Conservation (phyloP, 1,284 basidiomycete genomes). For the Cutaneotrichosporon sp. region DNA sequence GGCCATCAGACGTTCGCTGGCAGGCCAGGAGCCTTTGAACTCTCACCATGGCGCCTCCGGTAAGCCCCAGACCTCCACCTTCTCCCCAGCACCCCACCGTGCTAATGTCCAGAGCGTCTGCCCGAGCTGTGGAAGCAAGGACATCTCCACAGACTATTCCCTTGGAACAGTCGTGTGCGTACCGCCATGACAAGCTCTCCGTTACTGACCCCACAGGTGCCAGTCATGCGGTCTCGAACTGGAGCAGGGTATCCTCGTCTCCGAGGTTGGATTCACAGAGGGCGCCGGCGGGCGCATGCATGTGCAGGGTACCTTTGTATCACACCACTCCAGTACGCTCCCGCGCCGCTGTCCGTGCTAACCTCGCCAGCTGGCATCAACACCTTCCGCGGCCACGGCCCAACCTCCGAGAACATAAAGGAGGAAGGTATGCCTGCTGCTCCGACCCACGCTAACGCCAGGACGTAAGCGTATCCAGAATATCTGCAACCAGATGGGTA, state of each 20-base stretch:
- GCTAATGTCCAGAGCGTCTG: conserved; percentile 27
- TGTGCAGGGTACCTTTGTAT: conserved; percentile 93
- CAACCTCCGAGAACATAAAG: conserved; percentile 36
- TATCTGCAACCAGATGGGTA: conserved; percentile 69
- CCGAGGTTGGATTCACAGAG: conserved; percentile 90
- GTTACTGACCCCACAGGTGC: too few species aligned
- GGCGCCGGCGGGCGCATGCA: conserved; percentile 86
- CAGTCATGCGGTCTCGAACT: conserved; percentile 79
- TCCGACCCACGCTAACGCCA: conserved; percentile 37
- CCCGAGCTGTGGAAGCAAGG: conserved; percentile 25
- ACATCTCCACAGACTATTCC: conserved; percentile 31
- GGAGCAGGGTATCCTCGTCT: conserved; percentile 91
- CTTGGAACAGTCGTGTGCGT: conserved; percentile 38
- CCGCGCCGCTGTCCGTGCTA: neutral
- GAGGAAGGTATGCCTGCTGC: conserved; percentile 28
- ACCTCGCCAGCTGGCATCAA: conserved; percentile 26
- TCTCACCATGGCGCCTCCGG: conserved; percentile 10
- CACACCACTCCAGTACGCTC: conserved; percentile 77
- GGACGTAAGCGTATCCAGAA: conserved; percentile 76
- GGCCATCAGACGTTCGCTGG: too few species aligned
- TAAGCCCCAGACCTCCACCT: neutral
- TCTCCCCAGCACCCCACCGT: neutral
- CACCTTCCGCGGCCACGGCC: conserved; percentile 22
- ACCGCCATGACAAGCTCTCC: too few species aligned
- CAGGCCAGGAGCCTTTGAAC: too few species aligned